Evolutionary conservation across 2,329 filamentous ascomycete species (phyloP).

Genomic region (Uncinocarpus reesii): DNA sequence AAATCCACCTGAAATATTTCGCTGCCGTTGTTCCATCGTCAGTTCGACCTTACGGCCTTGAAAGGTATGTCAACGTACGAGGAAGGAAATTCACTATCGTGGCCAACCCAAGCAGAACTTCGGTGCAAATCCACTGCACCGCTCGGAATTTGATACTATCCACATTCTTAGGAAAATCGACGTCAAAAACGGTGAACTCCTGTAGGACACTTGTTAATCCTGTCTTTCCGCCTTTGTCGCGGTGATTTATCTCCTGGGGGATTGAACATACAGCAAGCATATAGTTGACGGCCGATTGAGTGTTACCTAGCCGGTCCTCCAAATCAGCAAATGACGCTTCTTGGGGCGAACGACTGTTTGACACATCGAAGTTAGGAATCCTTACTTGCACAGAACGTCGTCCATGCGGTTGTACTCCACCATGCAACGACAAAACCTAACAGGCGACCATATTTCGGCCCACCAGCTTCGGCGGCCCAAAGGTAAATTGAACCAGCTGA

Average conservation of each 20-base stretch:
- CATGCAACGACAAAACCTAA: constrained; percentile 54
- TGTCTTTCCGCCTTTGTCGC: neutral
- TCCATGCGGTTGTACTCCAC: constrained; percentile 56
- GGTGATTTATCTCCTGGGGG: neutral
- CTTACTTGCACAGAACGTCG: constrained; percentile 46
- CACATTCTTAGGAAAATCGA: constrained; percentile 46
- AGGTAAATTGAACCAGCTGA: constrained; percentile 52
- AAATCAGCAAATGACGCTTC: neutral
- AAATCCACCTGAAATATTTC: constrained; percentile 41
- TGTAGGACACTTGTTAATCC: constrained; percentile 21
- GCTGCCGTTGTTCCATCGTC: constrained; percentile 23
- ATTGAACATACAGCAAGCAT: constrained; percentile 41
- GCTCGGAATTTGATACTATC: constrained; percentile 48
- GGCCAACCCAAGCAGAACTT: constrained; percentile 43
- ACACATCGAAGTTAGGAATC: neutral
- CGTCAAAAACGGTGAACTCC: constrained; percentile 49
- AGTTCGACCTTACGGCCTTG: too few relatives aligned
- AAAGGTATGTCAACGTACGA: too few relatives aligned
- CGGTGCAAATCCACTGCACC: constrained; percentile 51
- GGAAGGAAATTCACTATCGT: constrained; percentile 43
- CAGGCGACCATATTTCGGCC: constrained; percentile 45
- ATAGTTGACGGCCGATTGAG: constrained; percentile 43
- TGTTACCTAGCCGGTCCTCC: constrained; percentile 32
- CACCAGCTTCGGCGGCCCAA: constrained; percentile 52
- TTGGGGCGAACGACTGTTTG: neutral